Conservation (phyloP, 2,329 filamentous ascomycete genomes). For the Trichoderma simmonsii region DNA sequence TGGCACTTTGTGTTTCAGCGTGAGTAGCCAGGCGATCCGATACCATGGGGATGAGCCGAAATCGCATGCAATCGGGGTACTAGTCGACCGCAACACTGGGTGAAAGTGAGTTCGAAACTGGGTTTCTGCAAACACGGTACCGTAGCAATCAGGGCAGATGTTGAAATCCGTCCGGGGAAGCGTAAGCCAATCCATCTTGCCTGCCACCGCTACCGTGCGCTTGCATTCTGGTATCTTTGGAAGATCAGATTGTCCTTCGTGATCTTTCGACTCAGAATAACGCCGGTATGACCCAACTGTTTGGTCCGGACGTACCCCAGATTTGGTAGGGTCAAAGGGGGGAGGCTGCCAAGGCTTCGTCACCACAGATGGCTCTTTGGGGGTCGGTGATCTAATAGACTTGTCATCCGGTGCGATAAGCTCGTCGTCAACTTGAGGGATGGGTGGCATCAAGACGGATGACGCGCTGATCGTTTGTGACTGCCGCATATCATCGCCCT, state of each 20-base stretch:
- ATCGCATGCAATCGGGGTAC: conserved; percentile 65
- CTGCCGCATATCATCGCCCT: background rate
- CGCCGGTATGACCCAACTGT: conserved; percentile 48
- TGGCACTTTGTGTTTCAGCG: conserved; percentile 63
- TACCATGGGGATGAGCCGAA: conserved; percentile 78
- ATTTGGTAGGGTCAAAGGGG: conserved; percentile 42
- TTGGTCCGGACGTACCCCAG: conserved; percentile 35
- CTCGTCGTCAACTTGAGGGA: conserved; percentile 15
- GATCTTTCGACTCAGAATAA: conserved; percentile 46
- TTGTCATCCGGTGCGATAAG: background rate
- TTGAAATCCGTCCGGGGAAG: conserved; percentile 70
- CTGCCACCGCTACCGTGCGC: conserved; percentile 57
- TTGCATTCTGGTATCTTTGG: conserved; percentile 64
- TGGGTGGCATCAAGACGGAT: conserved; percentile 28
- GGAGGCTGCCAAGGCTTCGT: conserved; percentile 45
- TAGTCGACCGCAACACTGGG: conserved; percentile 53
- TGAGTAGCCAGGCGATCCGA: conserved; percentile 79
- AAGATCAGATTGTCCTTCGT: conserved; percentile 18
- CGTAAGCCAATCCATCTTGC: conserved; percentile 76
- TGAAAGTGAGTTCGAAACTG: conserved; percentile 65
- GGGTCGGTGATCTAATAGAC: background rate
- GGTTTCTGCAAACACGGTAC: conserved; percentile 64
- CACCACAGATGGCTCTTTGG: conserved; percentile 19
- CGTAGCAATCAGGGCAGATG: conserved; percentile 79
- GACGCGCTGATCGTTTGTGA: conserved; percentile 1